Conservation (phyloP, 2,329 filamentous ascomycete genomes). For the Phaeosphaeriaceae sp. region DNA sequence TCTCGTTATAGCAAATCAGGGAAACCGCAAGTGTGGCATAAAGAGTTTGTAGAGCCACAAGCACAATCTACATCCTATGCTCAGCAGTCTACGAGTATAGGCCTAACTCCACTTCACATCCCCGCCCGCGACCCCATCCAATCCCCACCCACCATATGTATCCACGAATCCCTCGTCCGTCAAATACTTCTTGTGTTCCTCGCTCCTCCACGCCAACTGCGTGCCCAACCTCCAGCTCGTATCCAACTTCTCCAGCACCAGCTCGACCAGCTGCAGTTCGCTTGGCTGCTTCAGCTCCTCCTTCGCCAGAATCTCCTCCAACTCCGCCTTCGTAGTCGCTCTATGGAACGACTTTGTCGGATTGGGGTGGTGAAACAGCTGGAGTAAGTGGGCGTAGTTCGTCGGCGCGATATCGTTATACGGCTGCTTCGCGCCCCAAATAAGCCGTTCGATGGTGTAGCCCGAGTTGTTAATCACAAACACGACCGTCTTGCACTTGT, state of each 20-base stretch:
- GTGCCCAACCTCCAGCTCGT: conserved; percentile 44
- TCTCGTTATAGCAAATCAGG: too few species aligned
- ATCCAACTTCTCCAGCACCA: conserved; percentile 48
- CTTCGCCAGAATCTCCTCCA: conserved; percentile 44
- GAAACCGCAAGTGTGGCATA: too few species aligned
- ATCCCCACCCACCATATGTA: conserved; percentile 41
- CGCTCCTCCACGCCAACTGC: conserved; percentile 47
- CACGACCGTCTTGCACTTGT: conserved; percentile 44
- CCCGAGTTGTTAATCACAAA: conserved; percentile 57
- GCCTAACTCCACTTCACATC: conserved; percentile 33
- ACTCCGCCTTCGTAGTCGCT: conserved; percentile 47
- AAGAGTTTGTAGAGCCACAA: too few species aligned
- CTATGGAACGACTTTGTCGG: conserved; percentile 45
- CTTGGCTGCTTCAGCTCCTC: conserved; percentile 39
- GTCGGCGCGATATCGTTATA: conserved; percentile 52
- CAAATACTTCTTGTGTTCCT: conserved; percentile 45
- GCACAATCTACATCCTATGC: too few species aligned
- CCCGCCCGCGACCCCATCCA: conserved; percentile 26
- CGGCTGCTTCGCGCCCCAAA: conserved; percentile 52
- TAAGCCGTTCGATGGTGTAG: conserved; percentile 56
- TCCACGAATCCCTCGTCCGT: conserved; percentile 49
- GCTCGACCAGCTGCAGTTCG: conserved; percentile 50
- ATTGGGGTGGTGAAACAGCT: conserved; percentile 47
- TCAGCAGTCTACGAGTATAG: too few species aligned
- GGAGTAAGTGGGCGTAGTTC: conserved; percentile 49